A percentile compares a stretch with the other conserved stretches of the same genome.
phyloP scores from a whole-genome alignment of 306 rosid species.

The Dryas alaskensis region DNA sequence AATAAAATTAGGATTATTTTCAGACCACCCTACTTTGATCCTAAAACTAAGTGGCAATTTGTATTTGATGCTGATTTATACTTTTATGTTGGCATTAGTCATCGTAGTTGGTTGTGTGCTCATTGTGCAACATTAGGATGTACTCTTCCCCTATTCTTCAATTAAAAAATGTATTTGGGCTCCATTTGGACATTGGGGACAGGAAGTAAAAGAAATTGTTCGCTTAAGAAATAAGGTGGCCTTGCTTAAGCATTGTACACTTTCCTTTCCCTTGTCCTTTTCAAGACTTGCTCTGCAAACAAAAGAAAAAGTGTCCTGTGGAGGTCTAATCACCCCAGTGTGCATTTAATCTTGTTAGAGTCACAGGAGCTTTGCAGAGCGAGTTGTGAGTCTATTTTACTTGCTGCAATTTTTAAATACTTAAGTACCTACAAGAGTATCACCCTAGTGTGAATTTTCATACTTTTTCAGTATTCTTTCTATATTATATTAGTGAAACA shows the following conservation, averaged over 20 bases:
- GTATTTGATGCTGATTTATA: background rate
- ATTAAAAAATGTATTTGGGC: background rate
- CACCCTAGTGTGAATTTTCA: background rate
- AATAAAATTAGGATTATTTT: background rate
- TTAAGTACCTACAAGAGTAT: background rate
- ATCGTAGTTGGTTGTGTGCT: background rate
- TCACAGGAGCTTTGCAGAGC: background rate
- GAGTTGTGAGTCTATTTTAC: background rate
- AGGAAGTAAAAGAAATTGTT: background rate
- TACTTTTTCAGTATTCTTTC: background rate
- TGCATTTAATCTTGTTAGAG: too few relatives aligned
- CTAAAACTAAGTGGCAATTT: background rate
- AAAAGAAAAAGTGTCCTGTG: background rate
- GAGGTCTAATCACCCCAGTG: background rate
- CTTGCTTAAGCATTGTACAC: background rate
- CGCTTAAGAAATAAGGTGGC: background rate
- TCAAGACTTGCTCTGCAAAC: background rate
- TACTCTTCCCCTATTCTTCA: background rate
- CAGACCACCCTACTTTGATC: background rate
- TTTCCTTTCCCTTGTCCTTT: background rate
- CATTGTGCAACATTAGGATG: background rate
- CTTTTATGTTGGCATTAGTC: background rate
- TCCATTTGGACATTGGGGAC: background rate
- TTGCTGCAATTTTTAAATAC: background rate
- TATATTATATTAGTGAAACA: background rate